Evolutionary conservation across 2,329 filamentous ascomycete species (phyloP), one percentile per base, ranked within the genome.

Genomic region (Ophiosphaerella herpotricha): DNA sequence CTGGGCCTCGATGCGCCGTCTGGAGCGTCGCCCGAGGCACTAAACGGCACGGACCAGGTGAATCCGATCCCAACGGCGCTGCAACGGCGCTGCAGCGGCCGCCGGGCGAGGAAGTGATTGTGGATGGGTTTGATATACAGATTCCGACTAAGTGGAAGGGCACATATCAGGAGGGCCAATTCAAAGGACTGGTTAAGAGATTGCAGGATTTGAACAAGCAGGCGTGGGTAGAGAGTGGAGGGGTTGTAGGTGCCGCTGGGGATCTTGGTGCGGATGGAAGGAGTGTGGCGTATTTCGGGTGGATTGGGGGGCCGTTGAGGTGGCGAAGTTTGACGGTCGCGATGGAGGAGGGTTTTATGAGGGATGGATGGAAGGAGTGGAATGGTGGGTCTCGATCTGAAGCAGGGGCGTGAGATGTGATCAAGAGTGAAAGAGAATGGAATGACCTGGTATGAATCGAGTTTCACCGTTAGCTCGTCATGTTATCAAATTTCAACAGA

Each of bases 1-100:
- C 40, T 67, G 4, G 64, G 63, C 2, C 60, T 61, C 0, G 59
- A 64, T n/a, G 58, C 71, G n/a, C 72, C 68, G 1, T 73, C 73
- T 50, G 64, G 69, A 6, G 45, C 54, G 0, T 42, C 57, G 5
- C 61, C 54, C 0, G 12, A 44, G 11, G 21, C 31, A 1, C 29
- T 50, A 4, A 48, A 61, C 35, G 52, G 53, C 2, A 52, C 58
- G 13, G 16, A 40, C 1, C 64, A 58, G 61, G 29, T 55, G 2
- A 35, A 38, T n/a, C 45, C 45, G 1, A 36, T 31, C n/a, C 9
- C 42, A 2, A 23, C 21, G 0, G 26, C 18, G 18, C 21, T 55
- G 16, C 42, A 2, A 23, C 21, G 0, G 26, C 18, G 18, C 21
- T 55, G 16, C 33, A 39, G 2, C 49, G 52, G 18, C 67, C 65